Evolutionary conservation across 2,329 filamentous ascomycete species (phyloP).

Genomic region (Penicillium sp.): DNA sequence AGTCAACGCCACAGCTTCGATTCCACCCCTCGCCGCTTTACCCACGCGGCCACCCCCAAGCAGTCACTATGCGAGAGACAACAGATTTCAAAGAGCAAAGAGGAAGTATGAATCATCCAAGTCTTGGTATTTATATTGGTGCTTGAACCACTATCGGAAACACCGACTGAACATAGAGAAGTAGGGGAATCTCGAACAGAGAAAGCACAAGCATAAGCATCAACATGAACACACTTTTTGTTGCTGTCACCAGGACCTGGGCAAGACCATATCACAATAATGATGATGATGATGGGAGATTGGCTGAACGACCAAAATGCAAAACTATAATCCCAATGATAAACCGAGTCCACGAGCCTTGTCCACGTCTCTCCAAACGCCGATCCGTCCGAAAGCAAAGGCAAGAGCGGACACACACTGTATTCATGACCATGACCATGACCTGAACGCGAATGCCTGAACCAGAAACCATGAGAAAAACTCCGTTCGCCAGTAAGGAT

Average conservation of each 20-base stretch:
- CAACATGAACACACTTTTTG: constrained; percentile 25
- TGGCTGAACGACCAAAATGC: constrained; percentile 11
- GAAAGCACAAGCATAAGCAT: constrained; percentile 7
- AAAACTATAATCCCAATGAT: constrained; percentile 8
- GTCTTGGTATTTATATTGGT: constrained; percentile 32
- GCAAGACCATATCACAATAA: constrained; percentile 11
- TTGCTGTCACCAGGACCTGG: constrained; percentile 29
- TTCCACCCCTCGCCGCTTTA: background rate
- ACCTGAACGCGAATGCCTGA: background rate
- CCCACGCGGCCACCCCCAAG: background rate
- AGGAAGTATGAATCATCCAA: constrained; percentile 15
- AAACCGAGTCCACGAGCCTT: background rate
- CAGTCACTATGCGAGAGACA: background rate
- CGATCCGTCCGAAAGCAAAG: background rate
- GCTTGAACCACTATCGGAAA: constrained; percentile 25
- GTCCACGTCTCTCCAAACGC: background rate
- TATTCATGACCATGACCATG: constrained; percentile 3
- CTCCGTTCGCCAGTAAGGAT: background rate
- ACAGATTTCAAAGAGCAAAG: background rate
- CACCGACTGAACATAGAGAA: constrained; percentile 1
- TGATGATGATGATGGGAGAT: constrained; percentile 23
- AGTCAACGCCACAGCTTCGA: background rate
- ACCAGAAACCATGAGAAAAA: background rate
- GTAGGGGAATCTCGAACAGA: constrained; percentile 22
- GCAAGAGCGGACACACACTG: background rate